Base-by-base conservation (phyloP, 441 rosid species). In the Eutrema salsugineum region DNA sequence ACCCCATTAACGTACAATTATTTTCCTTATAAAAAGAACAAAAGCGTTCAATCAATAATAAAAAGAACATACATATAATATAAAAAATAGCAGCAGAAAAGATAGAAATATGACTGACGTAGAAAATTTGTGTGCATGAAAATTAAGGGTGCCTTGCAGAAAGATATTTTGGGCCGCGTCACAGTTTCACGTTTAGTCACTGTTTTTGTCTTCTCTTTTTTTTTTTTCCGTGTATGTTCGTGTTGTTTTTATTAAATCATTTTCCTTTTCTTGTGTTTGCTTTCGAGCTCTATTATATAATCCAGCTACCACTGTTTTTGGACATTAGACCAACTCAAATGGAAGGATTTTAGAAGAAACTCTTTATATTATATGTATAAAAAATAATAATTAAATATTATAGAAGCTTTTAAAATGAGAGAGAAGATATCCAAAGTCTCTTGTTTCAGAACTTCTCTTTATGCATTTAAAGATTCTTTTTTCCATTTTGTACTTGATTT, bases 101-200 rank as follows among this genome's bases (percentile, higher is more conserved):
- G 5, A 32, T 33, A 12, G 22, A 22, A 33, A 49, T 22, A 49
- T 22, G 9, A 28, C 11, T 16, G 62, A 27, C 20, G 44, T 43
- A 19, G 28, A 33, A 56, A 67, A 32, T 30, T 69, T 33, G 50
- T 50, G 15, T 70, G 58, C 38, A 49, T 60, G 67, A 42, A 50
- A 70, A 16, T 16, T 60, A 39, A 60, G 24, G 60, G 66, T 14
- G 32, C 50, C 38, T 60, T 20, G 10, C 10, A 16, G 58, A 39
- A 39, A 57, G 4, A 10, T 12, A 11, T 46, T 15, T 49, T 39
- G 51, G 53, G 44, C 60, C 53, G 68, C 51, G 16, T 70, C 74
- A 70, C 60, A 60, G 49, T 38, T 39, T 40, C 61, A 71, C 33
- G 35, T 61, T 39, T 60, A 28, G 51, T 60, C 75, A 49, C 17